Evolutionary conservation across 306 rosid species (phyloP).

Genomic region (Glycine tomentella): DNA sequence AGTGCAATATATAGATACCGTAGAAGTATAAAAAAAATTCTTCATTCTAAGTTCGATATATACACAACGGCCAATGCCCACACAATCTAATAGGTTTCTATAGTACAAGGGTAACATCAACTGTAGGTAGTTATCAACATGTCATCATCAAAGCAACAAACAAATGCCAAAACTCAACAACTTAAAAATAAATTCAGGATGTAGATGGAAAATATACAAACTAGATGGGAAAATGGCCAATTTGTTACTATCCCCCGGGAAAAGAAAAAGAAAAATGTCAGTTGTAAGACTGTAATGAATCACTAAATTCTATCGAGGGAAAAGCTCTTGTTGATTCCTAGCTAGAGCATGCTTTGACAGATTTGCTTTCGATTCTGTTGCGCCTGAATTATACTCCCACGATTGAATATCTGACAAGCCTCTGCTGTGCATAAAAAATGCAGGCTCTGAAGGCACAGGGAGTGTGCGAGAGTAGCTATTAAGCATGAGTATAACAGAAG

Average conservation of each 20-base stretch:
- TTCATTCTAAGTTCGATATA: not conserved
- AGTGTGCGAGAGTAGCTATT: constrained; percentile 48
- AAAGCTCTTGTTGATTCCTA: constrained; percentile 33
- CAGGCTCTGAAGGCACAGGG: constrained; percentile 49
- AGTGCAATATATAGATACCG: too few relatives aligned
- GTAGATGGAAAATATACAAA: not conserved
- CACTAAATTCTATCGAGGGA: constrained; percentile 39
- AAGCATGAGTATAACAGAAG: constrained; percentile 50
- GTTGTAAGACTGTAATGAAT: not conserved
- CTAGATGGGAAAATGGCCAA: not conserved
- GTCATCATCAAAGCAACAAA: not conserved
- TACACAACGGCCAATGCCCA: not conserved
- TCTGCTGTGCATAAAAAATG: constrained; percentile 36
- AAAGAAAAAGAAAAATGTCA: not conserved
- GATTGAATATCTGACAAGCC: not conserved
- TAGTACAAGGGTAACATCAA: not conserved
- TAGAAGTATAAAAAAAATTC: too few relatives aligned
- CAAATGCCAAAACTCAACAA: not conserved
- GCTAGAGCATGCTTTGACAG: constrained; percentile 11
- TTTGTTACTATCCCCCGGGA: not conserved
- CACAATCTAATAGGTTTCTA: not conserved
- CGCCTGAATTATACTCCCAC: constrained; percentile 24
- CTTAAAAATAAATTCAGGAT: not conserved
- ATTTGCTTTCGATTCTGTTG: constrained; percentile 5
- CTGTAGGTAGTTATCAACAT: not conserved